Base-by-base conservation (phyloP, 306 rosid genomes). In the Prunus mongolica region DNA sequence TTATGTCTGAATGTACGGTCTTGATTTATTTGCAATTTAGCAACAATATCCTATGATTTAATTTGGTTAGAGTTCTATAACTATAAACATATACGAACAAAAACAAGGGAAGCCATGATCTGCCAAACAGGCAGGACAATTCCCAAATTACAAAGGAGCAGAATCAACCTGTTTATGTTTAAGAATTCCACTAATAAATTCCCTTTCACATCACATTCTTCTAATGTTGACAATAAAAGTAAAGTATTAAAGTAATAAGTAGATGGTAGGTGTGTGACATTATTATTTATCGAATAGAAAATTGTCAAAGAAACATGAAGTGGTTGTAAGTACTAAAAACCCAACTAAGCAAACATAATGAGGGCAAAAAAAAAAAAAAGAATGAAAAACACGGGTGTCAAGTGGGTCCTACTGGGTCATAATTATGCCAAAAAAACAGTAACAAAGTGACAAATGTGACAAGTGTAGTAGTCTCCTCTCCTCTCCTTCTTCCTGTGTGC, bases 351-450 rank as follows among this genome's bases (percentile, higher is more conserved):
- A 65, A 34, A 65, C 15, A 11, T 20, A 38, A 7, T 38, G 44
- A 38, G 44, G 44, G 44, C 44, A 7, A 38, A 38, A 18, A 52
- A 52, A 18, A 15, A 5, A 52, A 18, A 16, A 18, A 16, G 50
- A 65, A 63, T 16, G 11, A 4, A 47, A 62, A 64, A 74, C 9
- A 19, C 8, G 10, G 49, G 15, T 19, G 49, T 25, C 9, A 14
- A 47, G 62, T 73, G 34, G 81, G 76, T 60, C 87, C 84, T 79
- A 79, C 55, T 18, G 15, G 24, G 56, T 63, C 15, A 76, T 81
- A 15, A 65, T 78, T 85, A 60, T 65, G 78, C 77, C 54, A 30
- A 47, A 77, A 85, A 6, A 85, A 8, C 19, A 5, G 47, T n/a
- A 47, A 34, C 77, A 45, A 58, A 73, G 77, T 27, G 69, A 73